These are phyloP conservation scores for Sugiyamaella smithiae DNA, from an alignment of 805 yeast genomes.

Conservation along the genomic window DNA sequence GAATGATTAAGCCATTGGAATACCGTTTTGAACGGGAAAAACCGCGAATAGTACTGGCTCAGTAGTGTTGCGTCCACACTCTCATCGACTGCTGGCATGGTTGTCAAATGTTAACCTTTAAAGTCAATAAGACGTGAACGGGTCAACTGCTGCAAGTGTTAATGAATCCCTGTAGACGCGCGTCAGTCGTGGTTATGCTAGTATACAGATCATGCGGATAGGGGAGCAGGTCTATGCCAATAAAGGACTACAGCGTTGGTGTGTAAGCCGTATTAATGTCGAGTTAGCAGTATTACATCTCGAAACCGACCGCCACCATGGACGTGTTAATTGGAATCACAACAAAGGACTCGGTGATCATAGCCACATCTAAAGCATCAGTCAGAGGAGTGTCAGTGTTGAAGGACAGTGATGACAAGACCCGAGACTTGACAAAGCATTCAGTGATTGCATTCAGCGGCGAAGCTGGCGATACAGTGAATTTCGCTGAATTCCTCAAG, in stretches of 20 bases:
- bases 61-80: constrained; percentile 18
- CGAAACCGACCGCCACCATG: constrained; percentile 52
- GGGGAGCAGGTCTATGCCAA: too few species aligned
- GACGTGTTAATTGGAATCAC: constrained; percentile 87
- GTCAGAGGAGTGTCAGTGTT: constrained; percentile 85
- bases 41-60: constrained; percentile 31
- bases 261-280: too few species aligned
- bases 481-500: constrained; percentile 90
- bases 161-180: constrained; percentile 3
- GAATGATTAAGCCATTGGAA: constrained; percentile 90
- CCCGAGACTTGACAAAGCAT: constrained; percentile 68
- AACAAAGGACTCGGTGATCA: constrained; percentile 72
- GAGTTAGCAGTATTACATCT: too few species aligned
- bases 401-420: constrained; percentile 77
- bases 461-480: constrained; percentile 94
- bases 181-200: constrained; percentile 1
- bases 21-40: constrained; percentile 74
- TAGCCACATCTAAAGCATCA: constrained; percentile 93
- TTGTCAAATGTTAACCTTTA: background rate
- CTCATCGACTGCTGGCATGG: constrained; percentile 1
- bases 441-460: constrained; percentile 88
- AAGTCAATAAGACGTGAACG: background rate
- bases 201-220: too few species aligned
- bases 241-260: too few species aligned
- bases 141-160: background rate